Percentiles rank a stretch among this genome's conserved stretches.
These are phyloP conservation scores for Penicillium egyptiacum DNA, from an alignment of 495 filamentous ascomycete genomes.

Conservation along the genomic window DNA sequence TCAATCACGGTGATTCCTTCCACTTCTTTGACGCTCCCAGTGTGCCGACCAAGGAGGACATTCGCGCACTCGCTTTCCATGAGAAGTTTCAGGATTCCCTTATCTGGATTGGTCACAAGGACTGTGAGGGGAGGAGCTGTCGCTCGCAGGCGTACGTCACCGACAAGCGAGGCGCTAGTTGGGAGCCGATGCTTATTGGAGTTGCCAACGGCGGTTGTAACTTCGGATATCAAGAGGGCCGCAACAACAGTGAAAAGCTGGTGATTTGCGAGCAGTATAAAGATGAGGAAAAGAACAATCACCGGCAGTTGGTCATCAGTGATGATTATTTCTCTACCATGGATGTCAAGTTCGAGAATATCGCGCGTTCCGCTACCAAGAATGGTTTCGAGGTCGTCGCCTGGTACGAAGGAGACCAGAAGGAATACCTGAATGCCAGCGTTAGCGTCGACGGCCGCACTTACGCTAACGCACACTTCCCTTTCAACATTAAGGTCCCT, in stretches of 20 bases:
- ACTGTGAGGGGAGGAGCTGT: conserved; percentile 57
- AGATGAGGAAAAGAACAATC: conserved; percentile 57
- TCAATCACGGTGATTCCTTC: conserved; percentile 68
- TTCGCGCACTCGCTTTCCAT: conserved; percentile 71
- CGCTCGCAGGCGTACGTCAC: conserved; percentile 69
- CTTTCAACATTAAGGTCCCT: conserved; percentile 71
- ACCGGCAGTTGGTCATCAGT: conserved; percentile 69
- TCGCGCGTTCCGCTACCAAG: conserved; percentile 88
- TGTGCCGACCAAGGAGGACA: conserved; percentile 32
- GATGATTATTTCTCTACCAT: conserved; percentile 70
- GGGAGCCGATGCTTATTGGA: conserved; percentile 65
- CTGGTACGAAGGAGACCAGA: conserved; percentile 59
- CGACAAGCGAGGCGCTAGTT: conserved; percentile 71
- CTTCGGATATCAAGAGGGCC: conserved; percentile 71
- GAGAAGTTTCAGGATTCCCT: conserved; percentile 78
- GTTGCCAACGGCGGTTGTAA: conserved; percentile 65
- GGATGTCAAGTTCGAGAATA: conserved; percentile 59
- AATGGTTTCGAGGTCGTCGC: conserved; percentile 93
- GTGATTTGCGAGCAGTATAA: conserved; percentile 78
- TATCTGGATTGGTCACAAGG: conserved; percentile 78
- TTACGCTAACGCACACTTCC: conserved; percentile 85
- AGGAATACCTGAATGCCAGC: conserved; percentile 69
- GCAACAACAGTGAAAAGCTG: conserved; percentile 58
- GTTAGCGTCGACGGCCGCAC: conserved; percentile 77
- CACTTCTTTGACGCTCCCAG: conserved; percentile 63